phyloP scores from a whole-genome alignment of 371 early-diverging fungal species.

The Coemansia linderi region DNA sequence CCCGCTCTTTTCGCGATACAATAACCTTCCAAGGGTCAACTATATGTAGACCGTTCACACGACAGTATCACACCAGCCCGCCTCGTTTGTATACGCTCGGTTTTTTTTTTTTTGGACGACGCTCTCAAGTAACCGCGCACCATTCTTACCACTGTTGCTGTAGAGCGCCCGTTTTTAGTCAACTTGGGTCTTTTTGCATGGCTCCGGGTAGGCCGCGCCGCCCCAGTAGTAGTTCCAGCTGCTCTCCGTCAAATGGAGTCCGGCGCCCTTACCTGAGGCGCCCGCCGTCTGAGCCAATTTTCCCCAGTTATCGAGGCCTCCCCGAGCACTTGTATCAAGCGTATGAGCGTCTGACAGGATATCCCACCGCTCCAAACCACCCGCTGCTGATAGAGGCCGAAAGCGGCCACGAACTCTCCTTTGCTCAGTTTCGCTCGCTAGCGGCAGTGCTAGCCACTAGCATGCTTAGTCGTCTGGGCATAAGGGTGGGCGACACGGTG shows the following conservation, averaged over 20 bases:
- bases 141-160: neutral
- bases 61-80: neutral
- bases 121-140: neutral
- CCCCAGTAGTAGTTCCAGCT: neutral
- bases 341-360: slow-evolving; percentile 15
- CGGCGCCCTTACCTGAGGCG: neutral
- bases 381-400: slow-evolving; percentile 26
- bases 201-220: neutral
- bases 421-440: neutral
- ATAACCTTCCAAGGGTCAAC: neutral
- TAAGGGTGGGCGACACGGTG: slow-evolving; percentile 13
- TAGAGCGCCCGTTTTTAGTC: neutral
- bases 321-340: slow-evolving; percentile 35
- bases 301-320: slow-evolving; percentile 11
- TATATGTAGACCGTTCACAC: slow-evolving; percentile 3
- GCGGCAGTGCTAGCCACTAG: slow-evolving; percentile 21
- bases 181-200: neutral
- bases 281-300: neutral
- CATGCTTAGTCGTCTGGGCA: slow-evolving; percentile 6
- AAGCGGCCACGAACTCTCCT: slow-evolving; percentile 20
- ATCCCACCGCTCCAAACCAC: neutral
- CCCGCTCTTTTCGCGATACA: neutral
- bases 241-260: neutral
- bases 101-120: neutral
- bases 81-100: neutral